Evolutionary conservation across 2,329 filamentous ascomycete genomes (phyloP), one percentile per base, ranked within the genome.

Genomic region (Talaromyces sp.): DNA sequence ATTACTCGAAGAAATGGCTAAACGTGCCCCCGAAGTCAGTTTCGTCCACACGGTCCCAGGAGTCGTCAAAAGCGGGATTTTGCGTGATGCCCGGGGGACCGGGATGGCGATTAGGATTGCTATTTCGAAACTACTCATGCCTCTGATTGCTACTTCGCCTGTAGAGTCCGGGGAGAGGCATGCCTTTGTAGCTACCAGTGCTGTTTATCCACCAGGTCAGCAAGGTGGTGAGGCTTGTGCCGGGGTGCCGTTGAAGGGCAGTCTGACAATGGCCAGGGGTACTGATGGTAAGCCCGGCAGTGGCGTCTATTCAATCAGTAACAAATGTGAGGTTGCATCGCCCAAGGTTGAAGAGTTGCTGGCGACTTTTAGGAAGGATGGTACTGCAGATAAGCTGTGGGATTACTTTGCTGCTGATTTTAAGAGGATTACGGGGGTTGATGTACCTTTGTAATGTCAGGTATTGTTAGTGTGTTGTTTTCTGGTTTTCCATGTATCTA

Each of bases 41-140:
- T 85, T 85, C 72, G 70, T 81, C 6, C 82, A 86, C 63, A 76
- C 79, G 3, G 83, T 76, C 66, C 83, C 83, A 0, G 80, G 81
- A 4, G 67, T 77, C 3, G 82, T 85, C 25, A 79, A 81, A 61
- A 83, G 81, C 0, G 79, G 78, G 1, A 74, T 82, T 72, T 58
- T 72, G 70, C 40, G 69, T 76, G 40, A 40, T 10, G 7, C 43
- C 1, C 22, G 53, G 11, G 54, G 54, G 22, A 38, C 25, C 2
- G 47, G 25, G 0, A 51, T 51, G 47, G 47, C 47, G 47, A 51
- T 51, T 29, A 25, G 47, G 11, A 51, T 51, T 17, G 51, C 51
- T 19, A 51, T 54, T 34, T 31, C 51, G n/a, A 54, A 54, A 17
- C 29, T 54, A 17, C 47, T 51, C 25, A 51, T 51, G 47, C 47